Conservation (phyloP, 2,329 filamentous ascomycete species). For the Sordariomycetes sp. region DNA sequence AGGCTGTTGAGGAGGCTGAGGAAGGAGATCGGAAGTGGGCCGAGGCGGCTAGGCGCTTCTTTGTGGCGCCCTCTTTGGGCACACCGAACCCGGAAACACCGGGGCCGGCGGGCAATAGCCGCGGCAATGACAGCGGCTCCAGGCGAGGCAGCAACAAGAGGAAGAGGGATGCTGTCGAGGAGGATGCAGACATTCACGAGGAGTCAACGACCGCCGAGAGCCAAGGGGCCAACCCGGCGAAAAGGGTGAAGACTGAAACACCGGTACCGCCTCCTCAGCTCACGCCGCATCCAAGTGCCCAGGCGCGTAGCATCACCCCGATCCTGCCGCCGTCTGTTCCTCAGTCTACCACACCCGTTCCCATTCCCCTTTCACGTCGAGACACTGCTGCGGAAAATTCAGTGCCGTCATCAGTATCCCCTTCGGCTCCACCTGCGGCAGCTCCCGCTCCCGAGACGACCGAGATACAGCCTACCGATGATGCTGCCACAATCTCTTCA, state of each 20-base stretch:
- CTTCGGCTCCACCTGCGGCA: not conserved
- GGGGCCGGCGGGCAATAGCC: not conserved
- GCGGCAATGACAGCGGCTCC: not conserved
- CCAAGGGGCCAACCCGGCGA: constrained; percentile 14
- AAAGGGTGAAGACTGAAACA: constrained; percentile 47
- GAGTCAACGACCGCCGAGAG: not conserved
- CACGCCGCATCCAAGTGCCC: constrained; percentile 7
- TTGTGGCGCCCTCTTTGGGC: not conserved
- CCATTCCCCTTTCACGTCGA: constrained; percentile 11
- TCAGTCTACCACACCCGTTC: constrained; percentile 22
- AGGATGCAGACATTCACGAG: not conserved
- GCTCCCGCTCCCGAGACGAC: not conserved
- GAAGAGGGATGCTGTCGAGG: constrained; percentile 21
- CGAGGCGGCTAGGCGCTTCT: constrained; percentile 32
- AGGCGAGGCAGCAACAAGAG: constrained; percentile 26
- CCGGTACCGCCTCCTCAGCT: constrained; percentile 37
- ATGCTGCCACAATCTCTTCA: constrained; percentile 21
- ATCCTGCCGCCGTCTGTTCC: constrained; percentile 17
- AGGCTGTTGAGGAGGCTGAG: constrained; percentile 52
- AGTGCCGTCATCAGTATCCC: not conserved
- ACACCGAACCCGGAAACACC: not conserved
- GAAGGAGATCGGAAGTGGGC: constrained; percentile 43
- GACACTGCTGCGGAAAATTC: constrained; percentile 2
- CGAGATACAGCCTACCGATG: not conserved
- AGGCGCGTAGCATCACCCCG: constrained; percentile 11